A percentile compares a stretch with the other conserved stretches of the same genome.
Conservation (phyloP, 2,329 filamentous ascomycete genomes). For the Fusarium palustre region DNA sequence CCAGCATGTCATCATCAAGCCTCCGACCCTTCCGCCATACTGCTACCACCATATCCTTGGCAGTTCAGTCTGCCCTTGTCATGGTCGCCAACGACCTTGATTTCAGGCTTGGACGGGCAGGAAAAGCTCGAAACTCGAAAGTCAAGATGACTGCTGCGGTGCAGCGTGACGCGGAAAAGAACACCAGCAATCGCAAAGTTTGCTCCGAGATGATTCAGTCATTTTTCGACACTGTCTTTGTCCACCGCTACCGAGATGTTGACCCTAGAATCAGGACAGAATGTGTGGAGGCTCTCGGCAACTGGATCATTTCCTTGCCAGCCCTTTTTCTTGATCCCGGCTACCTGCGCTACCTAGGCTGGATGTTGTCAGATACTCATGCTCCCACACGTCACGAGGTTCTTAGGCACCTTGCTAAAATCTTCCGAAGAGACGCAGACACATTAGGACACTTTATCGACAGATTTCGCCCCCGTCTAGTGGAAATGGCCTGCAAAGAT, state of each 20-base stretch:
- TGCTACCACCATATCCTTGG: constrained; percentile 84
- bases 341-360: constrained; percentile 93
- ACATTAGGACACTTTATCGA: constrained; percentile 93
- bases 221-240: constrained; percentile 91
- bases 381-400: constrained; percentile 84
- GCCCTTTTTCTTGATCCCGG: constrained; percentile 90
- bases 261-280: constrained; percentile 90
- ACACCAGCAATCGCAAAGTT: constrained; percentile 74
- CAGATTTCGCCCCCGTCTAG: constrained; percentile 84
- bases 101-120: constrained; percentile 77
- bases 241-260: constrained; percentile 94
- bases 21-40: constrained; percentile 95
- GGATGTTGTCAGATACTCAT: constrained; percentile 88
- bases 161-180: constrained; percentile 77
- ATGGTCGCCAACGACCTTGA: constrained; percentile 77
- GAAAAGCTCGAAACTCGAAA: constrained; percentile 79
- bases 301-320: constrained; percentile 88
- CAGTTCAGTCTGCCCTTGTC: constrained; percentile 83
- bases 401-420: constrained; percentile 80
- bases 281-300: constrained; percentile 85
- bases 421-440: constrained; percentile 85
- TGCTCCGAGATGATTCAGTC: constrained; percentile 81
- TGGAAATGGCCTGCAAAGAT: constrained; percentile 93
- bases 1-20: constrained; percentile 87
- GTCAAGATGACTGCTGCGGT: constrained; percentile 84